Percentiles rank a stretch among this genome's conserved stretches.
Evolutionary conservation across 225 moss, liverwort and hornwort genomes (phyloP).

Genomic region (Sphagnum contortum): DNA sequence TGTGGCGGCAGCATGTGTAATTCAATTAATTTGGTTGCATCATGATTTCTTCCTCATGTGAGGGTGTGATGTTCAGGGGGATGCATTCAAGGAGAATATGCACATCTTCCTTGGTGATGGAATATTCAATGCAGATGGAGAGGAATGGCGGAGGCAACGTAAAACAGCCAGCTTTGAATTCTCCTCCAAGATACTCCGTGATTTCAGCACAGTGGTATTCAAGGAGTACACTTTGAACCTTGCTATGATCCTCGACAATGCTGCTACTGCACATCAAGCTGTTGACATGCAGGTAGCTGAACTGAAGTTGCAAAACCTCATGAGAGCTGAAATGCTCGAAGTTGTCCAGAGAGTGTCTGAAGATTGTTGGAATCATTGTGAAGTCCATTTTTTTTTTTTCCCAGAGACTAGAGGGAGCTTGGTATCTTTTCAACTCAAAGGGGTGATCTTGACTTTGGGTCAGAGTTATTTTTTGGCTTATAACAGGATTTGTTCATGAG

Average conservation of each 20-base stretch:
- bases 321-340: too few species aligned
- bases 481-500: too few species aligned
- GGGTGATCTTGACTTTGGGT: too few species aligned
- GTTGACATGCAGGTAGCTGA: conserved; percentile 49
- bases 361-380: too few species aligned
- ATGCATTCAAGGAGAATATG: neutral
- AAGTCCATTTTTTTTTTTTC: too few species aligned
- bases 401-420: too few species aligned
- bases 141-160: conserved; percentile 51
- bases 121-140: conserved; percentile 55
- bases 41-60: too few species aligned
- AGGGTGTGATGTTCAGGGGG: conserved; percentile 13
- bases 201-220: conserved; percentile 46
- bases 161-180: conserved; percentile 63
- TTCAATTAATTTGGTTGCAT: neutral
- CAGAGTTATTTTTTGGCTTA: too few species aligned
- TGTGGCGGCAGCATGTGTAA: neutral
- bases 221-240: conserved; percentile 29
- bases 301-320: too few species aligned
- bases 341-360: too few species aligned
- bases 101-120: conserved; percentile 55
- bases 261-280: conserved; percentile 6
- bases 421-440: too few species aligned
- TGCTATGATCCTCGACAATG: conserved; percentile 16
- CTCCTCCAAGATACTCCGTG: conserved; percentile 38